These are phyloP conservation scores for Tetracladium maxilliforme DNA, from an alignment of 2,329 filamentous ascomycete genomes.

Conservation along the genomic window DNA sequence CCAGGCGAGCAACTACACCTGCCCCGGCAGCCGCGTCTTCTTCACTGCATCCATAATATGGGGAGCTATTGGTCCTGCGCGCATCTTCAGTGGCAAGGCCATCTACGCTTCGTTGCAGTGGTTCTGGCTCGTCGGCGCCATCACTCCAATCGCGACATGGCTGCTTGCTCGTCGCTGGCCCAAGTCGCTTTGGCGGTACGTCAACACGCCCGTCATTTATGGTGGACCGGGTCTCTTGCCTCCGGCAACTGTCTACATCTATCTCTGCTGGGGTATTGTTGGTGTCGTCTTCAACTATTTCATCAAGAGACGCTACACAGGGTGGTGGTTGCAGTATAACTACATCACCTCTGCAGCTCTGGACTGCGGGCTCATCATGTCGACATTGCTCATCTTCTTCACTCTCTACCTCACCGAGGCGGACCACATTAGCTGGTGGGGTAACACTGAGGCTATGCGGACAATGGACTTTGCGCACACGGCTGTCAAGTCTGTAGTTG, in stretches of 20 bases:
- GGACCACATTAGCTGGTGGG: conserved; percentile 45
- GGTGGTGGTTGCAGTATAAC: conserved; percentile 70
- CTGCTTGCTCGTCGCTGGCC: conserved; percentile 40
- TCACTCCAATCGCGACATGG: conserved; percentile 48
- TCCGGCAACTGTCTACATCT: conserved; percentile 56
- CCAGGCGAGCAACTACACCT: conserved; percentile 40
- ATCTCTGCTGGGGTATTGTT: conserved; percentile 54
- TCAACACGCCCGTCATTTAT: conserved; percentile 55
- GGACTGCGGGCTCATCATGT: conserved; percentile 51
- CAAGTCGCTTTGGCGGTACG: conserved; percentile 44
- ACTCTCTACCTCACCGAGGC: conserved; percentile 45
- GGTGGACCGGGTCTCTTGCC: conserved; percentile 49
- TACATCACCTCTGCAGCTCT: conserved; percentile 60
- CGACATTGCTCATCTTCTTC: conserved; percentile 56
- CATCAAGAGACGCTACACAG: conserved; percentile 47
- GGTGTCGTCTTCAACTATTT: conserved; percentile 56
- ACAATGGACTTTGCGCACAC: conserved; percentile 9
- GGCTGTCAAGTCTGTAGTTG: conserved; percentile 39
- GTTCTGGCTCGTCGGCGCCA: conserved; percentile 56
- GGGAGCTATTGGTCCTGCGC: conserved; percentile 56
- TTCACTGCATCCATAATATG: conserved; percentile 60
- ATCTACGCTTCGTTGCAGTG: conserved; percentile 51
- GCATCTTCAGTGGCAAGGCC: conserved; percentile 50
- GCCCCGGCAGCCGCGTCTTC: conserved; percentile 32
- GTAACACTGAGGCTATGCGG: conserved; percentile 29